A percentile compares a stretch with the other conserved stretches of the same genome.
These are phyloP conservation scores for Circinella minor DNA, from an alignment of 371 early-diverging fungal species.

Conservation along the genomic window DNA sequence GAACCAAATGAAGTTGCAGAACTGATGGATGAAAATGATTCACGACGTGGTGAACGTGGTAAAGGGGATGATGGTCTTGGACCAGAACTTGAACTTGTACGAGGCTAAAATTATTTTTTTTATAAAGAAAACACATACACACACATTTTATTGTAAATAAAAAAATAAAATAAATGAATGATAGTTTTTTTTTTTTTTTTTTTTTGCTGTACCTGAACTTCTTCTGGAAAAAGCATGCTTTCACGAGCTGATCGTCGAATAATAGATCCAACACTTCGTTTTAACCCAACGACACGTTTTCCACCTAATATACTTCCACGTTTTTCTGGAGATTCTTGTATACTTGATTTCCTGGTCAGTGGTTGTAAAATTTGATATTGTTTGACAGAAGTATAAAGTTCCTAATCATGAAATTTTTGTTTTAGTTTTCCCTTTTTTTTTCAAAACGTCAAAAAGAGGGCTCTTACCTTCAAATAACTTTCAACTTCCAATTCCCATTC, in stretches of 20 bases:
- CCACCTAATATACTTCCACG: constrained; percentile 26
- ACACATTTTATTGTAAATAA: too few relatives aligned
- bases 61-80: constrained; percentile 23
- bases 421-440: neutral
- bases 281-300: constrained; percentile 21
- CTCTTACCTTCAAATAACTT: constrained; percentile 37
- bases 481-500: constrained; percentile 54
- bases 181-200: too few relatives aligned
- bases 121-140: too few relatives aligned
- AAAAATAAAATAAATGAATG: too few relatives aligned
- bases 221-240: constrained; percentile 36
- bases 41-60: constrained; percentile 20
- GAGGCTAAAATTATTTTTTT: constrained; percentile 19
- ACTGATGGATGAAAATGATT: constrained; percentile 25
- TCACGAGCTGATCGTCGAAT: constrained; percentile 30
- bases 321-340: constrained; percentile 12
- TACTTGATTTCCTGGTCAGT: constrained; percentile 9
- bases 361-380: constrained; percentile 78
- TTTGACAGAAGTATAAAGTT: constrained; percentile 79
- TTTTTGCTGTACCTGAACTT: constrained; percentile 25
- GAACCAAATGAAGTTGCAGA: constrained; percentile 25
- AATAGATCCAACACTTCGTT: constrained; percentile 26
- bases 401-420: constrained; percentile 32
- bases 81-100: constrained; percentile 24
- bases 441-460: neutral